Evolutionary conservation across 805 yeast genomes (phyloP), one percentile per base, ranked within the genome.

Genomic region (Isabelozyma heimii): DNA sequence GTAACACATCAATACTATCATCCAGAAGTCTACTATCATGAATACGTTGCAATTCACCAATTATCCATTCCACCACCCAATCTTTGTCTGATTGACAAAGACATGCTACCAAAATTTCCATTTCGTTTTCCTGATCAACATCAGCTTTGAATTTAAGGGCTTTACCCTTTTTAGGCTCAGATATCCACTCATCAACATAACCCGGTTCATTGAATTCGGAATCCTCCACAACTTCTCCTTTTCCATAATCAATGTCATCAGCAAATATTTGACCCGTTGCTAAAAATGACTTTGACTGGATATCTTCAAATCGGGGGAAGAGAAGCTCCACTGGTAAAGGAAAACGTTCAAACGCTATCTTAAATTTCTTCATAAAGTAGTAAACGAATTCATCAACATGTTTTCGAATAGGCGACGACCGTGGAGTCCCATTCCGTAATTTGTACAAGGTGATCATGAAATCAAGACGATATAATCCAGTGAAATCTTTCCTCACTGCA

Each of bases 351-450:
- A 71, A 50, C 69, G 76, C 59, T 65, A 69, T 43, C 70, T 80
- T 57, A 84, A 73, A 73, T 53, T 79, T 79, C 47, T 79, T 76
- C 81, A 89, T 81, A 55, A 76, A 90, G 56, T 84, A 83, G 17
- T 76, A 73, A 35, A 87, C 69, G 55, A 92, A 84, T 42, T 83
- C 80, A 37, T 82, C 84, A 10, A 87, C 78, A 48, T 85, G 90
- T 28, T 70, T 72, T 49, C 89, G 72, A 4, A 83, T 71, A 13
- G 67, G 61, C 0, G 82, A 66, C 0, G 66, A 53, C 41, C 69
- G 63, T 0, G 82, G 76, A 14, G 84, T 65, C 6, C 84, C 82
- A 30, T 70, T 70, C 26, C 76, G 59, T 14, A 77, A 63, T 37
- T 73, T 75, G 10, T 82, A 69, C 6, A 87, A 67, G 57, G 87